These are phyloP conservation scores for Taphrina wiesneri DNA, from an alignment of 1,139 yeast species.

Conservation along the genomic window DNA sequence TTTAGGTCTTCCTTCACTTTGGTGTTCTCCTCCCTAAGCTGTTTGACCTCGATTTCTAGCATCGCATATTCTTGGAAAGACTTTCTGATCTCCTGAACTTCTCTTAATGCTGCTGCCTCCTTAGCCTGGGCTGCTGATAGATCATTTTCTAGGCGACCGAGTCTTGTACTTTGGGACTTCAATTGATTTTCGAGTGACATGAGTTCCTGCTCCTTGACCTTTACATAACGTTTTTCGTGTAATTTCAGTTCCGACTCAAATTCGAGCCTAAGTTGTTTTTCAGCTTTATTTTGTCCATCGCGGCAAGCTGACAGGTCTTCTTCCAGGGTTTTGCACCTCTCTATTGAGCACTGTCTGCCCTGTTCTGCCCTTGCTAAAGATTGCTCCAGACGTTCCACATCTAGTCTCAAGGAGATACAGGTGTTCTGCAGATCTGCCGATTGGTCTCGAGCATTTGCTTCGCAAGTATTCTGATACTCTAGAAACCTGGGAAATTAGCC, in stretches of 20 bases:
- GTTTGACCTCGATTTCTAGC: not conserved
- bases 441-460: not conserved
- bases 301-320: not conserved
- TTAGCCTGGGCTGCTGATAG: not conserved
- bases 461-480: not conserved
- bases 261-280: not conserved
- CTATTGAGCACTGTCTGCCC: not conserved
- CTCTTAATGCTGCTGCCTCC: not conserved
- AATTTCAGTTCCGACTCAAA: not conserved
- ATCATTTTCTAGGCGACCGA: not conserved
- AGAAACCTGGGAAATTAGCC: not conserved
- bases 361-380: not conserved
- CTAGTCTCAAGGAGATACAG: not conserved
- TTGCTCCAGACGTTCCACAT: not conserved
- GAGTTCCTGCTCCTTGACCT: not conserved
- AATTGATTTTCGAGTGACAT: slow-evolving; percentile 6
- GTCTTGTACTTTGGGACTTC: not conserved
- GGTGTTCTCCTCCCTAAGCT: not conserved
- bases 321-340: not conserved
- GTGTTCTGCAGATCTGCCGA: not conserved
- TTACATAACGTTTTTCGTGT: not conserved
- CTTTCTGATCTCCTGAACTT: not conserved
- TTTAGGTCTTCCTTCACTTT: not conserved
- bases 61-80: not conserved
- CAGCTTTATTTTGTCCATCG: not conserved